These are phyloP conservation scores for Cenchrus americanus DNA, from an alignment of 176 grass and related monocot species.

Conservation along the genomic window DNA sequence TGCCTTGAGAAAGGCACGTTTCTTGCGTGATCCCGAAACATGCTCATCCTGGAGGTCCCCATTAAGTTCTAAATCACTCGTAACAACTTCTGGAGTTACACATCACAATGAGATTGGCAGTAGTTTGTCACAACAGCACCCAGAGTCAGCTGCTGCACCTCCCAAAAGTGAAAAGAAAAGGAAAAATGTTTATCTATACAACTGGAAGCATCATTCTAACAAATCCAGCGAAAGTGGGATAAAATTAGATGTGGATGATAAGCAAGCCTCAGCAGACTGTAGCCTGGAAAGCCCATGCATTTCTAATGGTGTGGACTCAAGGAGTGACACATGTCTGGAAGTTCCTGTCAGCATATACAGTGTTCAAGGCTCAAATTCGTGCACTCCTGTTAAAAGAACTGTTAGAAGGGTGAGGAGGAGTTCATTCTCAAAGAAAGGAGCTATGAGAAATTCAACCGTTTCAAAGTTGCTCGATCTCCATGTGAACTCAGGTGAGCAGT, in stretches of 20 bases:
- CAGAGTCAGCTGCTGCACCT: constrained; percentile 40
- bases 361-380: constrained; percentile 60
- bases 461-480: constrained; percentile 61
- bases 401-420: constrained; percentile 78
- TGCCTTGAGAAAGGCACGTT: constrained; percentile 71
- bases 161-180: constrained; percentile 65
- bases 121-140: constrained; percentile 41
- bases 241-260: constrained; percentile 60
- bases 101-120: constrained; percentile 41
- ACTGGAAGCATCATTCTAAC: constrained; percentile 86
- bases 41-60: constrained; percentile 88
- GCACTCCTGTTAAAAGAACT: constrained; percentile 66
- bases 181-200: constrained; percentile 93
- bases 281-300: constrained; percentile 64
- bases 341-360: constrained; percentile 73
- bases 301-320: constrained; percentile 67
- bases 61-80: constrained; percentile 74
- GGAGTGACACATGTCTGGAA: constrained; percentile 65
- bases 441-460: constrained; percentile 57
- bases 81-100: constrained; percentile 50
- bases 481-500: constrained; percentile 75
- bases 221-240: constrained; percentile 83
- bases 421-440: constrained; percentile 59
- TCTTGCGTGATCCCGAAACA: constrained; percentile 87
- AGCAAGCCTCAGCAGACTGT: constrained; percentile 55